Evolutionary conservation across 2,329 filamentous ascomycete genomes (phyloP), one percentile per base, ranked within the genome.

Genomic region (Beauveria pseudobassiana): DNA sequence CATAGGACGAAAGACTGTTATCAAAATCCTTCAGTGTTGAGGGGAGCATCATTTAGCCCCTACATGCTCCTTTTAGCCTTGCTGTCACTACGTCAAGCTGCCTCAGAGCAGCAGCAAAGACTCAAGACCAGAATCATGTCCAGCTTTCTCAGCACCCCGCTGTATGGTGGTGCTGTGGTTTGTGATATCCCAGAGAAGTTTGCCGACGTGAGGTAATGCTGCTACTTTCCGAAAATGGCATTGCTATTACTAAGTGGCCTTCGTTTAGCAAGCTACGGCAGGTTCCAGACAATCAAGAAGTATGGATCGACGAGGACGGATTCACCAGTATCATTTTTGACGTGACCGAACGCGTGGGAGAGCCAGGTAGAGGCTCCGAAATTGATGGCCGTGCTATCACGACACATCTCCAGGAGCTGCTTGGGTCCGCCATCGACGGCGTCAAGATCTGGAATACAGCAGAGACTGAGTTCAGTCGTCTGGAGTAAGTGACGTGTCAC

Each of bases 271-370:
- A 83, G 60, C 82, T 92, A 67, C 86, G 89, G 65, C 83, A 91
- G 75, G 86, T 93, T 5, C 89, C 89, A 56, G 88, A 93, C 72
- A 90, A 96, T 74, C 93, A 98, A 78, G 93, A 97, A 79, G 89
- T 97, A 67, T 96, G 87, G 77, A 87, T 97, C 70, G 91, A 96
- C 72, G 82, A 84, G 65, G 82, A 89, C 65, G 92, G 91, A 55
- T 93, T 93, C 74, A 91, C 90, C 3, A 92, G 85, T 75, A 87
- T 96, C 72, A 93, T 96, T 68, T 83, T 97, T 74, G 93, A 98
- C 69, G 91, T 98, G 70, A 89, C 90, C 60, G 88, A 97, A 77
- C 88, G 90, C 61, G 87, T 96, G 24, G 83, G 84, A 63, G 72
- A 75, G 16, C 69, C 83, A 5, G 79, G 80, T 34, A 78, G 75